A percentile compares a stretch with the other conserved stretches of the same genome.
Evolutionary conservation across 371 early-diverging fungal genomes (phyloP).

Genomic region (Mortierella sp.): DNA sequence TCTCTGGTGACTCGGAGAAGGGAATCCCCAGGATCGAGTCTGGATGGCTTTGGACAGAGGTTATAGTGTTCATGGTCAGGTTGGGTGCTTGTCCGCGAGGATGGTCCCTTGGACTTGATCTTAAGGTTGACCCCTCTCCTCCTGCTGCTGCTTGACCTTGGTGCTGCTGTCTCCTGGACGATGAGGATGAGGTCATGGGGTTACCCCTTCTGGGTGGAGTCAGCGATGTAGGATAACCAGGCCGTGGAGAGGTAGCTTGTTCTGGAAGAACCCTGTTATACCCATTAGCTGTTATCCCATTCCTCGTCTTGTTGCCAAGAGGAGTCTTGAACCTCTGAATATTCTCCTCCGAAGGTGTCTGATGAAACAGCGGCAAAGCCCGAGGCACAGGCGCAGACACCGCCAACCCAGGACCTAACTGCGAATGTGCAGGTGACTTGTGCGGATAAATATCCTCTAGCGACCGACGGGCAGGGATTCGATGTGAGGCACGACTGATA

Average conservation of each 20-base stretch:
- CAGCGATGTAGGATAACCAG: neutral
- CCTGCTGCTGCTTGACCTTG: neutral
- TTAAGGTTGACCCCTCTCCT: neutral
- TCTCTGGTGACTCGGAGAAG: conserved; percentile 48
- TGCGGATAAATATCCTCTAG: conserved; percentile 13
- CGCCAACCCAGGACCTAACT: neutral
- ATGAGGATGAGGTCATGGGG: neutral
- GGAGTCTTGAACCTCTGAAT: conserved; percentile 12
- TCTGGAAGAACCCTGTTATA: neutral
- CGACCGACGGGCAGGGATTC: conserved; percentile 4
- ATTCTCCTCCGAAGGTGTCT: neutral
- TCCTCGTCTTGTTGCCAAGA: neutral
- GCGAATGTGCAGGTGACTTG: conserved; percentile 2
- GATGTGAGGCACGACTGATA: conserved; percentile 46
- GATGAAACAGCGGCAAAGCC: conserved; percentile 3
- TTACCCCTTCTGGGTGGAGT: conserved; percentile 9
- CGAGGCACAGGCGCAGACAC: neutral
- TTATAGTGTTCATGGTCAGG: conserved; percentile 22
- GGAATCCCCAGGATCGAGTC: conserved; percentile 47
- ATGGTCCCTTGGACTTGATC: neutral
- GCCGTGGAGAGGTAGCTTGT: neutral
- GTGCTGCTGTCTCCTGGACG: neutral
- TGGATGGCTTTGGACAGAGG: conserved; percentile 37
- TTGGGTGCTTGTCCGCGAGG: conserved; percentile 14
- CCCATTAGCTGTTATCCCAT: neutral